Evolutionary conservation across 352 stramenopile genomes (phyloP).

Genomic region (Pythium vanterpoolii): DNA sequence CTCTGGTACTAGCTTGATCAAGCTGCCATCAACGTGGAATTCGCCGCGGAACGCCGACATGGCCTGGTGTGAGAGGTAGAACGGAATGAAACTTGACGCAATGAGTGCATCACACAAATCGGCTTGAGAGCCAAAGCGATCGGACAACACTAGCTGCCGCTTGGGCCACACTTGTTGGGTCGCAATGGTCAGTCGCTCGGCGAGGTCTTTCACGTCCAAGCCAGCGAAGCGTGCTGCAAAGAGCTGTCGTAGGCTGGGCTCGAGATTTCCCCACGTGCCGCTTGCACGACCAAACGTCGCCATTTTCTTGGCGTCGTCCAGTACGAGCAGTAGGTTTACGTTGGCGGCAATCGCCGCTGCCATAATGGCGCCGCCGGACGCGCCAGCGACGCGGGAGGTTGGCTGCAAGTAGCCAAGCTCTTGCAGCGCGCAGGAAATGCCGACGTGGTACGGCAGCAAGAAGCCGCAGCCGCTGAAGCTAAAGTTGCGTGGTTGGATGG

Average conservation of each 20-base stretch:
- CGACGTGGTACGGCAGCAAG: constrained; percentile 77
- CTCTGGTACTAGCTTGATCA: constrained; percentile 67
- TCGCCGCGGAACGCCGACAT: constrained; percentile 54
- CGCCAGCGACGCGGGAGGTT: constrained; percentile 59
- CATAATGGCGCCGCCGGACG: constrained; percentile 67
- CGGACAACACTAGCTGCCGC: constrained; percentile 41
- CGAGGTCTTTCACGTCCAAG: constrained; percentile 36
- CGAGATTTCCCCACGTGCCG: constrained; percentile 66
- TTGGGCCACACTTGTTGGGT: constrained; percentile 72
- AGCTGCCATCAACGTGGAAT: constrained; percentile 66
- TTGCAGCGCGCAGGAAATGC: constrained; percentile 55
- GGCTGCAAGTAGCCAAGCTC: constrained; percentile 43
- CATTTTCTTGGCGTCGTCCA: constrained; percentile 58
- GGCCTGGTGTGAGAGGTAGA: constrained; percentile 56
- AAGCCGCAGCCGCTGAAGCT: constrained; percentile 81
- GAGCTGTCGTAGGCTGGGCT: constrained; percentile 49
- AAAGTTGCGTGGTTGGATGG: constrained; percentile 38
- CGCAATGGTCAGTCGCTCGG: constrained; percentile 55
- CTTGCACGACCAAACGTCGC: constrained; percentile 41
- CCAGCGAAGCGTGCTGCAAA: constrained; percentile 53
- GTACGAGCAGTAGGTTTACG: constrained; percentile 47
- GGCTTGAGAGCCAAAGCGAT: constrained; percentile 53
- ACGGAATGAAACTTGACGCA: constrained; percentile 76
- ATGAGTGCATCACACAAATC: constrained; percentile 66
- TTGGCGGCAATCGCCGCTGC: constrained; percentile 59